A percentile compares a stretch with the other conserved stretches of the same genome.
phyloP scores from a whole-genome alignment of 768 basidiomycete species.

The Chalciporus piperatus region DNA sequence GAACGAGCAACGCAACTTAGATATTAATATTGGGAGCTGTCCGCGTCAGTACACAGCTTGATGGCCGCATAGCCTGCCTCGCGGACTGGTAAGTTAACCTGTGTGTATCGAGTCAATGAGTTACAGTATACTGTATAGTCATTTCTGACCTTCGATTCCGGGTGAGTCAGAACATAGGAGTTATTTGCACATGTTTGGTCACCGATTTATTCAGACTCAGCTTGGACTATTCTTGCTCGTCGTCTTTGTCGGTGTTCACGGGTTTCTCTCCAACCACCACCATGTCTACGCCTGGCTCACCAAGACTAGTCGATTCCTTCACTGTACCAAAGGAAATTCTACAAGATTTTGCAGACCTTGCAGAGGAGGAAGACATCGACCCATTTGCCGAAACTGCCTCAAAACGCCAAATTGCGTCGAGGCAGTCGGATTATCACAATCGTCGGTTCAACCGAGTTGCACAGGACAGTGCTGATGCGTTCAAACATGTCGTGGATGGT shows the following conservation, averaged over 20 bases:
- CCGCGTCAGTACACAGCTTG: too few relatives aligned
- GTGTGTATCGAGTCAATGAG: too few relatives aligned
- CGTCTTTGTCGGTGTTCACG: conserved; percentile 1
- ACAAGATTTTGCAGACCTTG: conserved; percentile 89
- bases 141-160: too few relatives aligned
- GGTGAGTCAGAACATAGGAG: too few relatives aligned
- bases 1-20: too few relatives aligned
- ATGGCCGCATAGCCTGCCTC: too few relatives aligned
- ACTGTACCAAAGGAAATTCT: conserved; percentile 92
- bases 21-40: too few relatives aligned
- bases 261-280: conserved; percentile 19
- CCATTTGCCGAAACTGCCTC: conserved; percentile 92
- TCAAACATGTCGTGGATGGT: conserved; percentile 64
- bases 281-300: conserved; percentile 54
- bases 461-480: conserved; percentile 78
- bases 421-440: conserved; percentile 94
- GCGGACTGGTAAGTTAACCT: too few relatives aligned
- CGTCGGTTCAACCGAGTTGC: conserved; percentile 85
- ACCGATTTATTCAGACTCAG: conserved; percentile 32
- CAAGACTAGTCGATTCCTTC: conserved; percentile 83
- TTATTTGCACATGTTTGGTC: conserved; percentile 27
- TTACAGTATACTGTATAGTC: too few relatives aligned
- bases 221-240: background rate
- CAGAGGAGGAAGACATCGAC: conserved; percentile 90
- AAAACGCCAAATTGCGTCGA: conserved; percentile 87